Base-by-base conservation (phyloP, 2,329 filamentous ascomycete species). In the Samsoniella hepiali region DNA sequence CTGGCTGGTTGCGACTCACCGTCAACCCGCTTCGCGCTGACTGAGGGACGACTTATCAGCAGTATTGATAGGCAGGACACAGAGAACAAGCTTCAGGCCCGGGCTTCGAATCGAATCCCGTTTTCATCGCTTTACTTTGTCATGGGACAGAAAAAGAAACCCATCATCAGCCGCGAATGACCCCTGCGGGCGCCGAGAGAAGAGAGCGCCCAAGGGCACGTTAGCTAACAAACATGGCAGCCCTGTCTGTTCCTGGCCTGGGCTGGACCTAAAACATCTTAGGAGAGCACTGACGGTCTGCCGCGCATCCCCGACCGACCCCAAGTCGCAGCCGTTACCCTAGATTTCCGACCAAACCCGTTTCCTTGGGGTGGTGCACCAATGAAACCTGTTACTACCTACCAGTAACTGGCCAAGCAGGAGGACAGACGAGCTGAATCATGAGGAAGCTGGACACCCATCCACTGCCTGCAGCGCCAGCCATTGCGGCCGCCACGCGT, bases 311-410 rank as follows among this genome's bases (percentile, higher is more conserved):
- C 58, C 58, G 29, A 55, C 50, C 51, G 59, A 62, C 59, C 59
- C 59, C 59, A 62, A 62, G 42, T 49, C 32, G 51, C 38, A 53
- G 59, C 59, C 42, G 51, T 62, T 62, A 49, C 42, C 58, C 59
- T 62, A 62, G 51, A 62, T 62, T 55, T 51, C 51, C 42, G 51
- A 55, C 50, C 59, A 55, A 62, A 62, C 31, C 59, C 51, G 50
- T 62, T 56, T 56, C 42, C 17, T 29, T 40, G 17, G 44, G 44
- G 22, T 49, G 42, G 34, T 38, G 58, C 45, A 27, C 58, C 58
- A 38, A 54, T 32, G 31, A 49, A 45, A 40, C 31, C 42, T 31
- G 29, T 27, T 8, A n/a, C 40, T 13, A 31, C 22, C 22, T 5
- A 31, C 27, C 32, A 36, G 13, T 42, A 22, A 22, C 22, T 22